A percentile compares a stretch with the other conserved stretches of the same genome.
Evolutionary conservation across 1,284 basidiomycete genomes (phyloP).

Genomic region (Caloboletus firmus): DNA sequence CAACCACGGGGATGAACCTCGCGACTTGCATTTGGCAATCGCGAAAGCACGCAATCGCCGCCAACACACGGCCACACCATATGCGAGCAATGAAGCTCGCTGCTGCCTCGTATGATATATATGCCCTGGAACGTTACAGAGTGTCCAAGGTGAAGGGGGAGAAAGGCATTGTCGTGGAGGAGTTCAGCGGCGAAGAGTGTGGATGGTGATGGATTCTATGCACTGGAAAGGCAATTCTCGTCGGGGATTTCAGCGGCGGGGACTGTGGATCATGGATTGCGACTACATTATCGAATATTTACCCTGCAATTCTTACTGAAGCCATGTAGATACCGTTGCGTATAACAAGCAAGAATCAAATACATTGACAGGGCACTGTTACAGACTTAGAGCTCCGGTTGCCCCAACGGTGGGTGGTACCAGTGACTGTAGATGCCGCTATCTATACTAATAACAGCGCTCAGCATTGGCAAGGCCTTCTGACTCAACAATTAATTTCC

Average conservation of each 20-base stretch:
- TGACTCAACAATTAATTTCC: too few species aligned
- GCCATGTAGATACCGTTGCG: neutral
- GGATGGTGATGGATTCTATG: slow-evolving; percentile 53
- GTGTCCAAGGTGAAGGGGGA: slow-evolving; percentile 65
- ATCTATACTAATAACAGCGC: too few species aligned
- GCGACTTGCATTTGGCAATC: slow-evolving; percentile 97
- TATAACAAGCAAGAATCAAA: too few species aligned
- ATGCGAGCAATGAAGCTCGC: slow-evolving; percentile 81
- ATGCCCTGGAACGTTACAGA: slow-evolving; percentile 74
- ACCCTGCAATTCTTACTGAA: neutral
- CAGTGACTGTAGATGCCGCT: too few species aligned
- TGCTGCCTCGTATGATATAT: slow-evolving; percentile 74
- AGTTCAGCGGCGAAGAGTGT: slow-evolving; percentile 66
- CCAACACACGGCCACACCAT: slow-evolving; percentile 79
- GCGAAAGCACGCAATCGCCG: slow-evolving; percentile 75
- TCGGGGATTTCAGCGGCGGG: neutral
- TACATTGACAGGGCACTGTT: too few species aligned
- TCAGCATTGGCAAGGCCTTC: too few species aligned
- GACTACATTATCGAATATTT: neutral
- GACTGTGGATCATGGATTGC: neutral
- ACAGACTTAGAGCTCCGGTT: too few species aligned
- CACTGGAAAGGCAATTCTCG: neutral
- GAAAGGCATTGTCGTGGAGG: slow-evolving; percentile 52
- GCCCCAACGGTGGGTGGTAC: too few species aligned
- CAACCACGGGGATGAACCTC: slow-evolving; percentile 75